Conservation (phyloP, 1,284 basidiomycete genomes). For the Omphalotus olearius region DNA sequence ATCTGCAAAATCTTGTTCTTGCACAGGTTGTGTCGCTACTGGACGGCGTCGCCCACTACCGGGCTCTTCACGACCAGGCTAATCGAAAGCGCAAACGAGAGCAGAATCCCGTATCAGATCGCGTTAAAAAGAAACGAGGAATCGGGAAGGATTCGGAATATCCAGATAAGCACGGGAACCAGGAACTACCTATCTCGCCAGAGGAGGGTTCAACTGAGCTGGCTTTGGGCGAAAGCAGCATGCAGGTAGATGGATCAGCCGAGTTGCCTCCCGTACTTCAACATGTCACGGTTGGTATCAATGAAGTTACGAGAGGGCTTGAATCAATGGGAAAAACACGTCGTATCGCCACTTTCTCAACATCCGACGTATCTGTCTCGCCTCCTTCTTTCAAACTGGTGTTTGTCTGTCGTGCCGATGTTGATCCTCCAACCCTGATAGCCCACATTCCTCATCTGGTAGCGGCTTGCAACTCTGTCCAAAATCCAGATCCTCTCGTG, state of each 20-base stretch:
- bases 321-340: constrained; percentile 53
- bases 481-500: constrained; percentile 33
- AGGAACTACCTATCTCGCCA: not conserved
- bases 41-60: constrained; percentile 45
- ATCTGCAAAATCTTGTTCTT: constrained; percentile 58
- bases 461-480: constrained; percentile 61
- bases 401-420: constrained; percentile 67
- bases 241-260: constrained; percentile 4
- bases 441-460: constrained; percentile 72
- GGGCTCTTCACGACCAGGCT: constrained; percentile 26
- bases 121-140: constrained; percentile 12
- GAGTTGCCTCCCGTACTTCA: constrained; percentile 39
- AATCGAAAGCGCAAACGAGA: constrained; percentile 36
- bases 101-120: constrained; percentile 20
- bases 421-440: constrained; percentile 68
- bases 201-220: not conserved
- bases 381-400: constrained; percentile 37
- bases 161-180: not conserved
- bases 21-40: constrained; percentile 45
- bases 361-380: constrained; percentile 1
- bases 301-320: constrained; percentile 73
- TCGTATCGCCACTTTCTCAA: constrained; percentile 16
- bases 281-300: constrained; percentile 70
- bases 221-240: not conserved
- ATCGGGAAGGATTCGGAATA: not conserved